Percentiles rank a stretch among this genome's conserved stretches.
These are phyloP conservation scores for Bacterosira constricta DNA, from an alignment of 108 stramenopile species.

Conservation along the genomic window DNA sequence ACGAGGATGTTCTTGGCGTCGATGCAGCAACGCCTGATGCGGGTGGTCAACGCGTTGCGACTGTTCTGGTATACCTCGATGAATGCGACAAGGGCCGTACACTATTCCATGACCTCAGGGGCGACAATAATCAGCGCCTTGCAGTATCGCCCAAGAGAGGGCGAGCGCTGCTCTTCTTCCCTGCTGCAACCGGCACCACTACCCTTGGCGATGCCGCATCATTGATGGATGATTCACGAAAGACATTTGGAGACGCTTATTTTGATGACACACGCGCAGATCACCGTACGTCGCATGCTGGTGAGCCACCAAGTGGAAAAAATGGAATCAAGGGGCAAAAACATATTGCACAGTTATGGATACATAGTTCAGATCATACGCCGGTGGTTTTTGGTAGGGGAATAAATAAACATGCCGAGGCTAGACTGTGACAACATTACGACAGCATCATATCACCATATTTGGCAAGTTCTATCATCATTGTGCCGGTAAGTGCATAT, in stretches of 20 bases:
- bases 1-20: conserved; percentile 10
- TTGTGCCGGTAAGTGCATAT: too few relatives aligned
- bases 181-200: not conserved
- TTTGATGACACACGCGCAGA: conserved; percentile 28
- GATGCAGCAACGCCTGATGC: conserved; percentile 12
- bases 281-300: conserved; percentile 28
- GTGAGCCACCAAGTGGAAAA: conserved; percentile 26
- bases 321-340: conserved; percentile 14
- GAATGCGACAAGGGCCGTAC: conserved; percentile 29
- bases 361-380: conserved; percentile 10
- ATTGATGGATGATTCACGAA: not conserved
- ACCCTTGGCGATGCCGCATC: conserved; percentile 3
- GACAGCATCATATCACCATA: too few relatives aligned
- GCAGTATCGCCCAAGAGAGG: conserved; percentile 25
- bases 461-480: too few relatives aligned
- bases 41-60: conserved; percentile 31
- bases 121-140: not conserved
- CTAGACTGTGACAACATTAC: not conserved
- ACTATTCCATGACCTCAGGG: conserved; percentile 21
- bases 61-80: conserved; percentile 19
- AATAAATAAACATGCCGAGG: conserved; percentile 15
- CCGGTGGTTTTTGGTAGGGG: conserved; percentile 26
- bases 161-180: conserved; percentile 34
- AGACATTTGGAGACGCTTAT: conserved; percentile 19
- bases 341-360: conserved; percentile 34